Evolutionary conservation across 495 filamentous ascomycete species (phyloP).

Genomic region (Talaromyces proteolyticus): DNA sequence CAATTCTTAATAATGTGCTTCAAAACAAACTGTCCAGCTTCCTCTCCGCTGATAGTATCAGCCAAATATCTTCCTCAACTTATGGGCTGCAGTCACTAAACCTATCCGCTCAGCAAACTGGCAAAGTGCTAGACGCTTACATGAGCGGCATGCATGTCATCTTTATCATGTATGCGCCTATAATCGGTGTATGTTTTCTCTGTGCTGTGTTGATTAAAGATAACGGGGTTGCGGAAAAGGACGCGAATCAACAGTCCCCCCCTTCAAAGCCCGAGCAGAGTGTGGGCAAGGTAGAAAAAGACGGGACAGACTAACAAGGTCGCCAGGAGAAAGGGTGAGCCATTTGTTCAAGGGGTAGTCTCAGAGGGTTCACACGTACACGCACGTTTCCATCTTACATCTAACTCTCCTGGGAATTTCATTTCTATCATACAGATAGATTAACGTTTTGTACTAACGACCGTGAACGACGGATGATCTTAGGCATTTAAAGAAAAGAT

Average conservation of each 20-base stretch:
- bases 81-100: neutral
- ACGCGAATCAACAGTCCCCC: neutral
- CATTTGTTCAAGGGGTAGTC: no score
- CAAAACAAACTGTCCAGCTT: neutral
- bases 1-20: conserved; percentile 7
- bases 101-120: neutral
- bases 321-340: neutral
- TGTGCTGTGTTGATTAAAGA: conserved; percentile 1
- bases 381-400: no score
- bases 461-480: no score
- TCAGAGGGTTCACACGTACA: no score
- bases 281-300: neutral
- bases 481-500: no score
- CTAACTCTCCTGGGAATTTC: no score
- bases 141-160: conserved; percentile 4
- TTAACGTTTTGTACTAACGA: no score
- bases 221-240: conserved; percentile 2
- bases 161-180: conserved; percentile 3
- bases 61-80: neutral
- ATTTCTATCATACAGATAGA: no score
- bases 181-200: conserved; percentile 1
- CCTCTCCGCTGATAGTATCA: neutral
- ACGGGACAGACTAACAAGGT: neutral
- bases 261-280: neutral
- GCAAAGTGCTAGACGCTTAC: neutral